A percentile compares a stretch with the other conserved stretches of the same genome.
These are phyloP conservation scores for Xylaria sp. DNA, from an alignment of 2,329 filamentous ascomycete genomes.

Conservation along the genomic window DNA sequence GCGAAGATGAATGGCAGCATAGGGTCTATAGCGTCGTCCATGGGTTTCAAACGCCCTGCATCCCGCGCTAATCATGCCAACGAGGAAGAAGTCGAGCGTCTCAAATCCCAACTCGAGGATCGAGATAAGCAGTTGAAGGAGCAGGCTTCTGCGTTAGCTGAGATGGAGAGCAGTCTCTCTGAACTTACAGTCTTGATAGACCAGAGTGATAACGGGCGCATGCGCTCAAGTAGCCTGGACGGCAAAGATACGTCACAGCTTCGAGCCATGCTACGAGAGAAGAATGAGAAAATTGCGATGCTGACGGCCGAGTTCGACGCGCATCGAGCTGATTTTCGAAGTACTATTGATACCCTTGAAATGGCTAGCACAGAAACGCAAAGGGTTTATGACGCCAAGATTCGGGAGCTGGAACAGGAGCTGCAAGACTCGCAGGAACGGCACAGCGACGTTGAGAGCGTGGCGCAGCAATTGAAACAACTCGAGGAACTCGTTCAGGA, in stretches of 20 bases:
- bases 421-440: conserved; percentile 83
- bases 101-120: conserved; percentile 81
- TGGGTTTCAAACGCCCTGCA: conserved; percentile 63
- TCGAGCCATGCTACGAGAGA: conserved; percentile 85
- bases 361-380: conserved; percentile 96
- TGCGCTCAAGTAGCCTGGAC: conserved; percentile 62
- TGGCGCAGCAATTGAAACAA: conserved; percentile 91
- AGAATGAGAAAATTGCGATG: conserved; percentile 95
- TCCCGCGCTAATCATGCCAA: conserved; percentile 61
- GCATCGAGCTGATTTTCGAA: conserved; percentile 94
- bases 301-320: conserved; percentile 94
- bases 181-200: conserved; percentile 72
- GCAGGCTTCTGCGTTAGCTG: conserved; percentile 80
- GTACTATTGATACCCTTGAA: conserved; percentile 95
- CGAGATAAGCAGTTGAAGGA: conserved; percentile 89
- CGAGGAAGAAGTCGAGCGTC: conserved; percentile 77
- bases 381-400: conserved; percentile 92
- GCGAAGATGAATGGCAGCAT: conserved; percentile 64
- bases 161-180: conserved; percentile 76
- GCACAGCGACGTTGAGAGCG: conserved; percentile 88
- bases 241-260: conserved; percentile 81
- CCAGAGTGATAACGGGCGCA: conserved; percentile 57
- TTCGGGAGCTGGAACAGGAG: conserved; percentile 85
- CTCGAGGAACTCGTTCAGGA: conserved; percentile 96
- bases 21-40: conserved; percentile 65